phyloP scores from a whole-genome alignment of 441 rosid species.

The Lepidium campestre region DNA sequence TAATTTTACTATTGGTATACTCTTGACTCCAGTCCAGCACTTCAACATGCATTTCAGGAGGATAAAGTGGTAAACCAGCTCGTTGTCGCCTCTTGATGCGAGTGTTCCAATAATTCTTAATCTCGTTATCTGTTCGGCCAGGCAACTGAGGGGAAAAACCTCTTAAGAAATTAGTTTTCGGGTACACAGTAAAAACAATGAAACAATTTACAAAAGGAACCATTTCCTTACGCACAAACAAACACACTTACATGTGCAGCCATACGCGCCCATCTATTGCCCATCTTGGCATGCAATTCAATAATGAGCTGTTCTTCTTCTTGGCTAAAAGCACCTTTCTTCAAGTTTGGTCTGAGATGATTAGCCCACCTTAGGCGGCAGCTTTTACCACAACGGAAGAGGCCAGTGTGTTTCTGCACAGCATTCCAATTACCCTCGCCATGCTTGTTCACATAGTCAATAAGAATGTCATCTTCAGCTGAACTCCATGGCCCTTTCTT shows the following conservation, averaged over 20 bases:
- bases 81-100: conserved; percentile 87
- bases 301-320: conserved; percentile 84
- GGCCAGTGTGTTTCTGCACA: conserved; percentile 90
- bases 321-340: conserved; percentile 89
- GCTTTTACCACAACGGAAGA: conserved; percentile 90
- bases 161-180: neutral
- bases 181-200: neutral
- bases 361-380: conserved; percentile 96
- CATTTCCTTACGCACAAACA: conserved; percentile 9
- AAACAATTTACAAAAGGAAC: neutral
- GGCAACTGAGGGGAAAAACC: conserved; percentile 49
- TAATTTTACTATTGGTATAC: conserved; percentile 30
- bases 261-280: conserved; percentile 99
- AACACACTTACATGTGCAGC: conserved; percentile 84
- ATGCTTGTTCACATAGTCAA: conserved; percentile 80
- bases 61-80: conserved; percentile 96
- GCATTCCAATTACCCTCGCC: conserved; percentile 99
- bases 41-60: conserved; percentile 64
- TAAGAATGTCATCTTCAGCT: conserved; percentile 78
- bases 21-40: conserved; percentile 52
- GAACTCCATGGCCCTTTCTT: conserved; percentile 99
- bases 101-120: conserved; percentile 98
- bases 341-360: conserved; percentile 90
- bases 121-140: conserved; percentile 97
- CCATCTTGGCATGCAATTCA: conserved; percentile 93